Conservation (phyloP, 805 yeast species). For the Scheffersomyces stipitis region DNA sequence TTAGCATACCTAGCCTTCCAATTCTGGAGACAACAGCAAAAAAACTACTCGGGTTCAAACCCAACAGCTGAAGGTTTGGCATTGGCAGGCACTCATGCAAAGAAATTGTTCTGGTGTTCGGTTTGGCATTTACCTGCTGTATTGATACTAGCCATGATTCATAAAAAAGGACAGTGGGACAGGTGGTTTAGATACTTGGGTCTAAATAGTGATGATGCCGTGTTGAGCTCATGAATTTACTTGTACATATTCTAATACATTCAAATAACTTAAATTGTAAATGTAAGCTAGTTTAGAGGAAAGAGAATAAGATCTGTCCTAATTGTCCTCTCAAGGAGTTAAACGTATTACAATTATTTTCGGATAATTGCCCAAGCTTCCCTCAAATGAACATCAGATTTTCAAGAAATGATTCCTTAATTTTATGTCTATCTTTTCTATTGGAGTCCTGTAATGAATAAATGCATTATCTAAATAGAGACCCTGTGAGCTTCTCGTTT, state of each 20-base stretch:
- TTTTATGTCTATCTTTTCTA: no score
- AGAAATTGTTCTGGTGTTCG: slow-evolving; percentile 88
- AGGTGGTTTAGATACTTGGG: slow-evolving; percentile 30
- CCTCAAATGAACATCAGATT: no score
- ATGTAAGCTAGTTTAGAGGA: no score
- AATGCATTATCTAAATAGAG: no score
- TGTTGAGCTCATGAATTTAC: not conserved
- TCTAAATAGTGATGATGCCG: not conserved
- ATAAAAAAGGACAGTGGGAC: slow-evolving; percentile 95
- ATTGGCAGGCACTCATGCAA: slow-evolving; percentile 68
- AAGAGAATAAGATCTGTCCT: no score
- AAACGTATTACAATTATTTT: no score
- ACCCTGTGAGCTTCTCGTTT: no score
- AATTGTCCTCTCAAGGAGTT: no score
- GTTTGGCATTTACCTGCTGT: slow-evolving; percentile 93
- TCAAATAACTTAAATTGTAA: no score
- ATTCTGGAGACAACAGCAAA: slow-evolving; percentile 76
- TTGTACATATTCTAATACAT: not conserved
- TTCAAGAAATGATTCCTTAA: no score
- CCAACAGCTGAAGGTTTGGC: slow-evolving; percentile 58
- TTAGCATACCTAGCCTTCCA: slow-evolving; percentile 71
- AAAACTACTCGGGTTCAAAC: slow-evolving; percentile 45
- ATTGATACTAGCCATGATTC: slow-evolving; percentile 86
- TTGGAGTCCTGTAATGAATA: no score
- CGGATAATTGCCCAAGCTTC: no score